Evolutionary conservation across 2,329 filamentous ascomycete genomes (phyloP), one percentile per base, ranked within the genome.

Genomic region (Aspergillus sp.): DNA sequence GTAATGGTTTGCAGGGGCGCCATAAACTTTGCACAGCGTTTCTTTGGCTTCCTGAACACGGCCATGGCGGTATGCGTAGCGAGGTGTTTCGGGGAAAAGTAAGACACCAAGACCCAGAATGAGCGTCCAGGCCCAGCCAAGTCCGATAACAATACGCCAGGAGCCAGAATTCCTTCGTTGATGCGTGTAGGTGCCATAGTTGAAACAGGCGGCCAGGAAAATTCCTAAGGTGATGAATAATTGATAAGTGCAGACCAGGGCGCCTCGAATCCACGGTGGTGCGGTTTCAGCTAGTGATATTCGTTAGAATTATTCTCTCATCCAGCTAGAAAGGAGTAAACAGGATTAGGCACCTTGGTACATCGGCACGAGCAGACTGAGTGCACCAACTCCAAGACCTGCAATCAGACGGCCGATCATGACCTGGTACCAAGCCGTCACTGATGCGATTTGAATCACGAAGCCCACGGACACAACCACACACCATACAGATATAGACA

Each of bases 31-130:
- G 0, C 77, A 66, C 34, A 82, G 71, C 1, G 77, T 79, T 6
- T 57, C 58, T 33, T 73, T 67, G 2, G 79, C 77, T 38, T 64
- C 61, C 2, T 79, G 74, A 19, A 70, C 65, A n/a, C 73, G 72
- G 33, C 75, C 76, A 34, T 73, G 61, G n/a, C 79, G 73, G 59
- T 78, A 81, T 38, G 77, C 76, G 66, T 74, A 80, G 2, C 78
- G 74, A 4, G 79, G 79, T 7, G 72, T 76, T 53, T 82, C 79
- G 0, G 73, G 73, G 51, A 81, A 73, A 54, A 78, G 71, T 5
- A 73, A 51, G 48, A 82, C 79, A 5, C 77, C 77, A 12, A 67
- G 45, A 1, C 73, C 73, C 52, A 82, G 76, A 39, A 80, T 70
- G 4, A 71, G 57, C 2, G 77, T 74, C 71, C 75, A 81, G 49